Conservation (phyloP, 2,329 filamentous ascomycete genomes). For the Trichophyton benhamiae region DNA sequence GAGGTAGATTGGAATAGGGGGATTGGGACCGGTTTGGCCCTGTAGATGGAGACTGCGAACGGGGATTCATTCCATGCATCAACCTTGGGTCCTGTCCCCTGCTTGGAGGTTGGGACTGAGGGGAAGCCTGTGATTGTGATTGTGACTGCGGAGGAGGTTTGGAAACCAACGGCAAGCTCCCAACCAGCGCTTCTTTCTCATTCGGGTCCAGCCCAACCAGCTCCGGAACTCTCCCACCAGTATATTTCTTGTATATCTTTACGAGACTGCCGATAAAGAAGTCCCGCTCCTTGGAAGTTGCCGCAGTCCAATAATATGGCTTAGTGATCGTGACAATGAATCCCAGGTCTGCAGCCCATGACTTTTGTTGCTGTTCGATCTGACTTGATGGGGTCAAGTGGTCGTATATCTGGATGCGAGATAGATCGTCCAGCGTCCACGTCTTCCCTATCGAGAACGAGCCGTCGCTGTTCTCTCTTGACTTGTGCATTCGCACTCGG, state of each 20-base stretch:
- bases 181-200: constrained; percentile 65
- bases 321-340: constrained; percentile 85
- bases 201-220: constrained; percentile 70
- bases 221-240: constrained; percentile 67
- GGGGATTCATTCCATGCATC: background rate
- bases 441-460: constrained; percentile 97
- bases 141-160: constrained; percentile 11
- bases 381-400: constrained; percentile 46
- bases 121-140: background rate
- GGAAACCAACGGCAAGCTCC: constrained; percentile 26
- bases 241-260: constrained; percentile 96
- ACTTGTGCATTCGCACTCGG: constrained; percentile 89
- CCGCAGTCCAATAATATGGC: constrained; percentile 93
- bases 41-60: constrained; percentile 11
- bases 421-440: constrained; percentile 88
- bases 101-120: constrained; percentile 7
- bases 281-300: constrained; percentile 90
- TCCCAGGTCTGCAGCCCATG: constrained; percentile 72
- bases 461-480: constrained; percentile 85
- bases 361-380: constrained; percentile 48
- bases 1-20: constrained; percentile 22
- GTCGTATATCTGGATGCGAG: constrained; percentile 69
- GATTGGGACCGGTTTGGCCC: constrained; percentile 21
- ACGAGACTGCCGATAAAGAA: constrained; percentile 95
- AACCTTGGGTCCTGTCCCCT: constrained; percentile 19